Evolutionary conservation across 495 filamentous ascomycete genomes (phyloP).

Genomic region (Saxophila tyrrhenica): DNA sequence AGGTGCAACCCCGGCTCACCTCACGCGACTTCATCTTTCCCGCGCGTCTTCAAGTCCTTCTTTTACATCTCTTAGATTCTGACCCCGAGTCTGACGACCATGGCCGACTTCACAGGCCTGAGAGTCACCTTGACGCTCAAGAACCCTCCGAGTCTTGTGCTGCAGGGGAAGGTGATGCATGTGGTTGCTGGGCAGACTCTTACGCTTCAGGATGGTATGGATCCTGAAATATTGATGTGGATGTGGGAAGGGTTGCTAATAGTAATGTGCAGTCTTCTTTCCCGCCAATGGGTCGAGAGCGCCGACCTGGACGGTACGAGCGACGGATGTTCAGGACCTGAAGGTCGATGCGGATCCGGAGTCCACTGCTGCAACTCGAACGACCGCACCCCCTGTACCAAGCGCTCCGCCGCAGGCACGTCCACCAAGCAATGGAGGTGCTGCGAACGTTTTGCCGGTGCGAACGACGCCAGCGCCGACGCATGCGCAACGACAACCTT

Average conservation of each 20-base stretch:
- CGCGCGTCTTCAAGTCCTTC: too few species aligned
- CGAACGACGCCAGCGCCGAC: too few species aligned
- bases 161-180: slow-evolving; percentile 63
- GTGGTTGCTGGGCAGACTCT: slow-evolving; percentile 61
- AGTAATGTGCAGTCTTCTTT: slow-evolving; percentile 23
- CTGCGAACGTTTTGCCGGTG: background rate
- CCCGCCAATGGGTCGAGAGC: slow-evolving; percentile 39
- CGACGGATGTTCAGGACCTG: slow-evolving; percentile 46
- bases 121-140: slow-evolving; percentile 65
- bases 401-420: background rate
- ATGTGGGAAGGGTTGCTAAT: slow-evolving; percentile 4
- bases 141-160: slow-evolving; percentile 49
- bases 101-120: slow-evolving; percentile 67
- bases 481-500: slow-evolving; percentile 4
- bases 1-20: too few species aligned
- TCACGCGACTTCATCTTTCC: too few species aligned
- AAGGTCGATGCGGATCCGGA: slow-evolving; percentile 28
- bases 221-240: background rate
- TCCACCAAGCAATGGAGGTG: background rate
- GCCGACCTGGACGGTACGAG: slow-evolving; percentile 42
- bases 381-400: too few species aligned
- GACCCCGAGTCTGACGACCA: slow-evolving; percentile 17
- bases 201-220: slow-evolving; percentile 65
- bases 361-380: too few species aligned
- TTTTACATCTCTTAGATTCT: too few species aligned